Conservation (phyloP, 2,329 filamentous ascomycete genomes). For the Gnomoniopsis smithogilvyi region DNA sequence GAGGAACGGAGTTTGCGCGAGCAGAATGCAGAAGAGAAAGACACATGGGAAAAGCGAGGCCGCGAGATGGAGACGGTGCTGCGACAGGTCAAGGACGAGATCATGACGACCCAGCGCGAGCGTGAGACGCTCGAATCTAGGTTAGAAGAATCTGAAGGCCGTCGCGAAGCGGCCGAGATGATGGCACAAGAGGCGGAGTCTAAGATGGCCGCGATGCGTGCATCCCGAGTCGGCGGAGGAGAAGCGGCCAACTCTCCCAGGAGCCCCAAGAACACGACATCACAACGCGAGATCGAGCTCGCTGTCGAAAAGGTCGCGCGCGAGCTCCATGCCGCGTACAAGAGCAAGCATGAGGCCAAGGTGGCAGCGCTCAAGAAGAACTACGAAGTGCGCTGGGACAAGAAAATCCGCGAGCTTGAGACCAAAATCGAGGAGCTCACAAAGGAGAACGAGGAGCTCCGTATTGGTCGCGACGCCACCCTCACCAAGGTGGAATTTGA, state of each 20-base stretch:
- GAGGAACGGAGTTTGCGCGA: conserved; percentile 72
- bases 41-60: conserved; percentile 79
- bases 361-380: conserved; percentile 83
- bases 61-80: conserved; percentile 83
- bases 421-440: conserved; percentile 63
- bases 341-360: conserved; percentile 95
- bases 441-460: conserved; percentile 73
- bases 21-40: conserved; percentile 69
- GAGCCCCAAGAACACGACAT: conserved; percentile 26
- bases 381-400: conserved; percentile 86
- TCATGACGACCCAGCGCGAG: conserved; percentile 74
- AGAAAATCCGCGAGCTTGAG: conserved; percentile 79
- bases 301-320: conserved; percentile 89
- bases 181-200: conserved; percentile 74
- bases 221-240: conserved; percentile 47
- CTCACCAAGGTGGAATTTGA: conserved; percentile 56
- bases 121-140: conserved; percentile 74
- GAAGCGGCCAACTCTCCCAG: conserved; percentile 35
- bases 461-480: conserved; percentile 61
- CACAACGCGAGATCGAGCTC: conserved; percentile 69
- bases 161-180: conserved; percentile 69
- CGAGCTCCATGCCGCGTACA: conserved; percentile 90
- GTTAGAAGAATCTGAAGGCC: conserved; percentile 73
- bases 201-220: conserved; percentile 71
- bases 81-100: conserved; percentile 76